Evolutionary conservation across 148 eudicot genomes (phyloP), one percentile per base, ranked within the genome.

Genomic region (Amaranthus palmeri): DNA sequence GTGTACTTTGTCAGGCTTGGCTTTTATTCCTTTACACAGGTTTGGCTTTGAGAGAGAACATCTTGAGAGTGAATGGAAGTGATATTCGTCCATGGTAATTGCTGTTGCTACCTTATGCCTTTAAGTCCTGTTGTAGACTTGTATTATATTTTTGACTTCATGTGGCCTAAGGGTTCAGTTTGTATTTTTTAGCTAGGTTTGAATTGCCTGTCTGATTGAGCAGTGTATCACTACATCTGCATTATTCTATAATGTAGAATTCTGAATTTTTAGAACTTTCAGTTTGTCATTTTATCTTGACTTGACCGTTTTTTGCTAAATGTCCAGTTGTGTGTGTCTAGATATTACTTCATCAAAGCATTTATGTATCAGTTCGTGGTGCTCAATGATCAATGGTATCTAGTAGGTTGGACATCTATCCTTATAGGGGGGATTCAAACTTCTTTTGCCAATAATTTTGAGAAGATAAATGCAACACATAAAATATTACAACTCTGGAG

Each of bases 51-150:
- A 77, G 98, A 72, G 98, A 93, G 78, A 93, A 93, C 79, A 91
- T 93, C 72, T 78, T 93, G 78, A 85, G 98, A 85, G 95, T 91
- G 62, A 93, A 93, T 80, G 98, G 96, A 81, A 93, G 98, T 81
- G 92, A 93, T 83, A 93, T 93, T 57, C 97, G 98, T 71, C 92
- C 98, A 74, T 93, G 98, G 97, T 93, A 91, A 80, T 70, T 63
- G 51, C 64, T 59, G 59, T 44, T 59, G 25, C 51, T 78, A 36
- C 46, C 52, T 25, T 25, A 25, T 25, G 36, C 1, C 36, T 40
- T 44, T 40, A 14, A 41, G 54, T 48, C 55, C 14, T 25, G 48
- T 44, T 0, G 7, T 46, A 25, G 1, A 25, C 8, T 68, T 54
- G 46, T 36, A 47, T 1, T 14, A 14, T 57, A 8, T 49, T 25